These are phyloP conservation scores for Cyberlindnera suaveolens DNA, from an alignment of 805 yeast genomes.

Conservation along the genomic window DNA sequence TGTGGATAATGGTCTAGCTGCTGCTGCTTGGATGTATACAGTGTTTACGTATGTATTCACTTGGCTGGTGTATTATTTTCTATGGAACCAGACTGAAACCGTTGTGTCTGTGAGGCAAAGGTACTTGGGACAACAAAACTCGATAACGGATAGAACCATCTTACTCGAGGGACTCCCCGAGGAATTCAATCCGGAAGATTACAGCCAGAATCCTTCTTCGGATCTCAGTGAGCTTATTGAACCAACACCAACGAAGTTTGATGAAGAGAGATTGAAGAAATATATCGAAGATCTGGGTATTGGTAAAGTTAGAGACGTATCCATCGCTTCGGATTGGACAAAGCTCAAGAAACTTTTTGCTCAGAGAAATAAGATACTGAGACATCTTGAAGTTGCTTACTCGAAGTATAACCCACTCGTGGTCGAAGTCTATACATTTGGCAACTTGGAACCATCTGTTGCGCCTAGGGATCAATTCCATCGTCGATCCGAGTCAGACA, in stretches of 20 bases:
- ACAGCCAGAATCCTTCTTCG: slow-evolving; percentile 10
- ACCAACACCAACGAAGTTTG: slow-evolving; percentile 20
- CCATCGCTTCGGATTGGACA: slow-evolving; percentile 83
- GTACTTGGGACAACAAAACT: slow-evolving; percentile 79
- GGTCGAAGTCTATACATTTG: slow-evolving; percentile 21
- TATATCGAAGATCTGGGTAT: slow-evolving; percentile 76
- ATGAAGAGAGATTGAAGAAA: slow-evolving; percentile 57
- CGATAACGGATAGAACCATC: slow-evolving; percentile 88
- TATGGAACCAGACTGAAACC: slow-evolving; percentile 64
- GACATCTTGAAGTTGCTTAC: slow-evolving; percentile 52
- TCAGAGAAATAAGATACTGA: slow-evolving; percentile 46
- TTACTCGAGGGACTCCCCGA: slow-evolving; percentile 84
- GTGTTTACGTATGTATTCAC: slow-evolving; percentile 87
- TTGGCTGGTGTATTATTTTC: slow-evolving; percentile 48
- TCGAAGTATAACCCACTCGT: slow-evolving; percentile 17
- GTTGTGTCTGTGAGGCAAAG: slow-evolving; percentile 76
- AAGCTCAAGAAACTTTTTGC: slow-evolving; percentile 57
- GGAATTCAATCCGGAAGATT: slow-evolving; percentile 44
- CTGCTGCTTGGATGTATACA: slow-evolving; percentile 79
- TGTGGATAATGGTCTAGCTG: slow-evolving; percentile 34
- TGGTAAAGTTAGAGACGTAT: slow-evolving; percentile 72
- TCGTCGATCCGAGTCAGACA: slow-evolving; percentile 1
- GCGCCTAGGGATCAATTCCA: slow-evolving; percentile 9
- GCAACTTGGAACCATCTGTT: slow-evolving; percentile 24
- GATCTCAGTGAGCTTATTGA: slow-evolving; percentile 3